Base-by-base conservation (phyloP, 2,329 filamentous ascomycete genomes). In the Colletotrichum paranaense region DNA sequence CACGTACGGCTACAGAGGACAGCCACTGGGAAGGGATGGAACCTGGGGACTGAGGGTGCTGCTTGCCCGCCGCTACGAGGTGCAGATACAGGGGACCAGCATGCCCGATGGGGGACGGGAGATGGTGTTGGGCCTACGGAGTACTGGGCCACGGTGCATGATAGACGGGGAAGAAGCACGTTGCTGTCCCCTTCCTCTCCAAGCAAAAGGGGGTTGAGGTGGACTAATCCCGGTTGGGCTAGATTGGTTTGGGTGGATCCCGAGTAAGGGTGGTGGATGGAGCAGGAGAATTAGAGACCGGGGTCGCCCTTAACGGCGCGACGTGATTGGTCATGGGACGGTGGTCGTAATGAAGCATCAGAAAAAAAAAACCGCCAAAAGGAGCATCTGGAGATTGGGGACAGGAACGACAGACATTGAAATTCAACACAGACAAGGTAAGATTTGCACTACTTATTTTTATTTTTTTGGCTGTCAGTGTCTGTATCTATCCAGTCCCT, bases 261-360 rank as follows among this genome's bases (percentile, higher is more conserved):
- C 3, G 22, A 22, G 24, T 35, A 70, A 32, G 71, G 71, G 62
- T 56, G 28, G n/a, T 60, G 46, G 55, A 49, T 73, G 67, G 71
- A 73, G 49, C 59, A 57, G 49, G 56, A 46, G 71, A 73, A 71
- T 73, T 66, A 71, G 71, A 60, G 60, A 58, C 71, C 60, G 56
- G 67, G 71, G 62, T 55, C 24, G 28, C 35, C 11, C 22, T 26
- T 49, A 62, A 28, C 38, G 62, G 26, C 22, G 28, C 26, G 4
- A 12, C 5, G 1, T 55, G 28, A 73, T 73, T 73, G 71, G 71
- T 1, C 57, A 0, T n/a, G 14, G 7, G 46, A 35, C 42, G 60
- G 49, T 60, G 62, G 71, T 71, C 71, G 56, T 71, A 71, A 73
- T 73, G 67, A 73, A 73, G 71, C 71, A 71, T 49, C 60, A 70